phyloP scores from a whole-genome alignment of 345 rosid genomes.

The Cardamine chenopodiifolia region DNA sequence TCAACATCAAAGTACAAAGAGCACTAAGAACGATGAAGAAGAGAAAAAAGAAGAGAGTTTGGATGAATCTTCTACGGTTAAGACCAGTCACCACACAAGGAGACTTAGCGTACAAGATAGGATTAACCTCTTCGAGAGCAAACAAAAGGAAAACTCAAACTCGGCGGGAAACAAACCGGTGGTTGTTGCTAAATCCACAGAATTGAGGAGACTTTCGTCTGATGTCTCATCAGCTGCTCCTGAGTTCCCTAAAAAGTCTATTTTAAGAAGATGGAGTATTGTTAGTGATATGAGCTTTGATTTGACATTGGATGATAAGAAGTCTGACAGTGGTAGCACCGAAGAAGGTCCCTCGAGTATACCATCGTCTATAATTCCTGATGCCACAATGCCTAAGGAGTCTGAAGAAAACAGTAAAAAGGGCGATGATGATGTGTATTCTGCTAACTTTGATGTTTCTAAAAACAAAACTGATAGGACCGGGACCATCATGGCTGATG shows the following conservation, averaged over 20 bases:
- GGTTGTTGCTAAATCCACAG: constrained; percentile 57
- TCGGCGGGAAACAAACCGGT: constrained; percentile 64
- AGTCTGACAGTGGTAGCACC: constrained; percentile 41
- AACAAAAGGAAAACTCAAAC: constrained; percentile 67
- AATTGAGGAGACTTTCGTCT: constrained; percentile 77
- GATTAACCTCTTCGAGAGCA: constrained; percentile 88
- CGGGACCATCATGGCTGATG: constrained; percentile 37
- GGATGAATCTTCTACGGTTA: constrained; percentile 48
- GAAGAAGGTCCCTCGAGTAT: constrained; percentile 60
- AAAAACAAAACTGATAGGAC: constrained; percentile 34
- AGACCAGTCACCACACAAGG: constrained; percentile 56
- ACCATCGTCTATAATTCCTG: constrained; percentile 54
- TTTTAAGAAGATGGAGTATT: constrained; percentile 94
- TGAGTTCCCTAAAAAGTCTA: constrained; percentile 64
- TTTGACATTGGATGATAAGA: constrained; percentile 62
- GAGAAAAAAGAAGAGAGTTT: constrained; percentile 50
- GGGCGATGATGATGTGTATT: constrained; percentile 53
- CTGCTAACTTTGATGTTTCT: constrained; percentile 62
- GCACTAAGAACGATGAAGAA: constrained; percentile 45
- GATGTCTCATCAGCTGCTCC: constrained; percentile 62
- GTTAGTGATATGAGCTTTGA: constrained; percentile 96
- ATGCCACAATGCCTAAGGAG: constrained; percentile 32
- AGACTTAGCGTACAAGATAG: constrained; percentile 96
- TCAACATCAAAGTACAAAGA: constrained; percentile 17
- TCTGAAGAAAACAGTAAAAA: constrained; percentile 34